Evolutionary conservation across 2,329 filamentous ascomycete genomes (phyloP), one percentile per base, ranked within the genome.

Genomic region (Graphilbum ipis-grandicollis): DNA sequence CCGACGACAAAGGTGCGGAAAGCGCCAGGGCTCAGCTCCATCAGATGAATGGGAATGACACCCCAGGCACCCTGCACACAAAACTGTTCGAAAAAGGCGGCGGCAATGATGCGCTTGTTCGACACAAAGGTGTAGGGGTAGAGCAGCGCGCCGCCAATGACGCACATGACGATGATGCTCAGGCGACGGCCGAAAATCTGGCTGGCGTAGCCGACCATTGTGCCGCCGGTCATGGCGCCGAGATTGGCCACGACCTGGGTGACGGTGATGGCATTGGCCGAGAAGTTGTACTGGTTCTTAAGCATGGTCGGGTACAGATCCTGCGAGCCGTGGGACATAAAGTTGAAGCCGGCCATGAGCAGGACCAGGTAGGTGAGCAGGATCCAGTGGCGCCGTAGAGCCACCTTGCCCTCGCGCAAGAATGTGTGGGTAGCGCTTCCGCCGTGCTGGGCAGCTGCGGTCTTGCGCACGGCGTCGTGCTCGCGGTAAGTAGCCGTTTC

Each of bases 291-390:
- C 42, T 47, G 45, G 42, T 46, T 47, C 22, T 29, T 23, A 12
- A 77, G 62, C 75, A 86, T 79, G 3, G 80, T 85, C 0, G 80
- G 84, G 59, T 85, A 86, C 34, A 70, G 78, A 57, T 88, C 81
- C 53, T 88, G 80, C 19, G 73, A 78, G 2, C 79, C 82, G 60
- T 88, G 81, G 19, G 33, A 46, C 51, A 47, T 41, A 51, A 88
- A 92, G 57, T 90, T 92, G 63, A 93, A 88, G 6, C 83, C 83
- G 3, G 82, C 78, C 82, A 92, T 90, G 33, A 93, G 64, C 21
- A 92, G 62, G 9, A 92, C 80, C 39, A 92, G 63, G 57, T 93
- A 93, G 21, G 74, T 61, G 37, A 93, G 62, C 3, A 92, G 56
- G 17, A 83, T 46, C 84, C 84, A 93, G 56, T 93, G 81, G 14